Percentiles rank a stretch among this genome's conserved stretches.
phyloP scores from a whole-genome alignment of 116 monocot genomes.

The Trichopus zeylanicus region DNA sequence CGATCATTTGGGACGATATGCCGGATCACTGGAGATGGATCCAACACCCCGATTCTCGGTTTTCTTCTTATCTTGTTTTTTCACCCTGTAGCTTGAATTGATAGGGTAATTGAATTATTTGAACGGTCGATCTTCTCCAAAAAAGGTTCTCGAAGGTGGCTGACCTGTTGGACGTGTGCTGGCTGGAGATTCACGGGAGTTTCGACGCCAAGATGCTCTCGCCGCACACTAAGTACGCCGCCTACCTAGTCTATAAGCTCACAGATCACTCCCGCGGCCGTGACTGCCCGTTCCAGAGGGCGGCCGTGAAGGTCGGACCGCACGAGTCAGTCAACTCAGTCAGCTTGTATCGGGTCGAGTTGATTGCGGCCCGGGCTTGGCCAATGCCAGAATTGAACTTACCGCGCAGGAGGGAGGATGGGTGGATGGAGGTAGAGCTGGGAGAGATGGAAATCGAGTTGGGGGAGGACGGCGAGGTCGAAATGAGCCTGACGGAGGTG shows the following conservation, averaged over 20 bases:
- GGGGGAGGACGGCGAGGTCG: constrained; percentile 14
- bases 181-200: constrained; percentile 41
- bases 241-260: constrained; percentile 26
- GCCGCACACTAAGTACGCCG: constrained; percentile 28
- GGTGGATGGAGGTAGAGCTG: constrained; percentile 34
- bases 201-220: constrained; percentile 26
- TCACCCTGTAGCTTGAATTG: too few relatives aligned
- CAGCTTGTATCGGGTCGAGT: too few relatives aligned
- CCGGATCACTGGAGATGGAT: constrained; percentile 29
- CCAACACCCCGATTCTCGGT: neutral
- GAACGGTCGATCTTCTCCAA: too few relatives aligned
- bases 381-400: too few relatives aligned
- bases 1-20: constrained; percentile 36
- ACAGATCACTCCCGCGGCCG: constrained; percentile 3
- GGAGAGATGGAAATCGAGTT: constrained; percentile 25
- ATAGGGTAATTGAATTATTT: too few relatives aligned
- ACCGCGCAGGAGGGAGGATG: constrained; percentile 12
- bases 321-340: too few relatives aligned
- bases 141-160: constrained; percentile 57
- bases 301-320: constrained; percentile 10
- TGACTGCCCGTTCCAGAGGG: constrained; percentile 6
- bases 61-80: too few relatives aligned
- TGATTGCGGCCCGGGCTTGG: too few relatives aligned
- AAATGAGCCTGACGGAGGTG: constrained; percentile 13
- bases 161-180: constrained; percentile 25